These are phyloP conservation scores for Pseudocercospora macadamiae DNA, from an alignment of 2,329 filamentous ascomycete species.

Conservation along the genomic window DNA sequence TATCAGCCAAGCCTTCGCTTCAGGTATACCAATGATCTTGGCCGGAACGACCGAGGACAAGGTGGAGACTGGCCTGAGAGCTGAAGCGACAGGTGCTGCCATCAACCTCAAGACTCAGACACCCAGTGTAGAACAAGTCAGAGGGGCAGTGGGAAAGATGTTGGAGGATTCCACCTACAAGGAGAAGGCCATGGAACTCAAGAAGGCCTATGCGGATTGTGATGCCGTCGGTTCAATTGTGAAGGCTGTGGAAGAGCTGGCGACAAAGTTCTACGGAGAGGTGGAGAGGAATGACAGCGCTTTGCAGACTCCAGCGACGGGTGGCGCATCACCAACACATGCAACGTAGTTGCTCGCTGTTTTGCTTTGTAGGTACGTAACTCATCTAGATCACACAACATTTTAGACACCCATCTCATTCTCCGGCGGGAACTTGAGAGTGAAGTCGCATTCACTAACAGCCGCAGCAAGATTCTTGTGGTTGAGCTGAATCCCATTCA, in stretches of 20 bases:
- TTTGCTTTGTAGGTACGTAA: no score
- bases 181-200: conserved; percentile 27
- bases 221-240: conserved; percentile 24
- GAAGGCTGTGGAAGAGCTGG: conserved; percentile 16
- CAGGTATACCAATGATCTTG: conserved; percentile 54
- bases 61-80: conserved; percentile 47
- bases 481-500: conserved; percentile 27
- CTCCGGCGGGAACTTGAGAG: conserved; percentile 23
- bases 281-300: conserved; percentile 2
- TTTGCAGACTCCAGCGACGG: background rate
- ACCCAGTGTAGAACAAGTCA: conserved; percentile 29
- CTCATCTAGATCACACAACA: background rate
- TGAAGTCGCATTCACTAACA: conserved; percentile 26
- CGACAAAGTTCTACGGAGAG: background rate
- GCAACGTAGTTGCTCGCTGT: no score
- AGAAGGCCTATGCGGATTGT: conserved; percentile 29
- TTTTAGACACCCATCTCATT: conserved; percentile 23
- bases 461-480: conserved; percentile 25
- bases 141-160: conserved; percentile 21
- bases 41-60: conserved; percentile 46
- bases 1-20: conserved; percentile 46
- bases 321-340: background rate
- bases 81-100: conserved; percentile 50
- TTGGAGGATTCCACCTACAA: conserved; percentile 26
- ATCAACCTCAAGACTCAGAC: conserved; percentile 47